Percentiles rank a stretch among this genome's conserved stretches.
These are phyloP conservation scores for Coemansia sp. DNA, from an alignment of 192 early-diverging fungal genomes.

Conservation along the genomic window DNA sequence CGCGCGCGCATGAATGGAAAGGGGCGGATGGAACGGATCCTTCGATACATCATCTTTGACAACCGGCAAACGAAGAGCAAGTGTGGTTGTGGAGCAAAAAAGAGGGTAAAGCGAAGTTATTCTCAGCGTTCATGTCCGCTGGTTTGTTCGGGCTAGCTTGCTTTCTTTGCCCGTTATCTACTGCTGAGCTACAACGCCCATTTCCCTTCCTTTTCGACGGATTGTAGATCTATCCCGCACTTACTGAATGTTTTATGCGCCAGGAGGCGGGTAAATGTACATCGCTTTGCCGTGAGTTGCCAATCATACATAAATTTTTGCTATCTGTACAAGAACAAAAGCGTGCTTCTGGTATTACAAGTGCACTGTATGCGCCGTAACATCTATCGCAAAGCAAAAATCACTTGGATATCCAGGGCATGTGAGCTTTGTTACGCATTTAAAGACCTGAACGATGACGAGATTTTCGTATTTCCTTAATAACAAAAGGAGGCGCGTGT, in stretches of 20 bases:
- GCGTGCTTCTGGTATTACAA: neutral
- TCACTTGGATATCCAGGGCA: neutral
- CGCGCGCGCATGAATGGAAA: neutral
- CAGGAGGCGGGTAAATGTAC: neutral
- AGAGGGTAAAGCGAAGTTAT: neutral
- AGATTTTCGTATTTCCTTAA: too few species aligned
- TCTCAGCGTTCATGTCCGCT: neutral
- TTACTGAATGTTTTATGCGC: neutral
- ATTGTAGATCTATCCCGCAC: neutral
- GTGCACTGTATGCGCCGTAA: too few species aligned
- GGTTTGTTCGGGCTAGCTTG: neutral
- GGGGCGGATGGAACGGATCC: neutral
- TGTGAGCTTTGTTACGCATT: too few species aligned
- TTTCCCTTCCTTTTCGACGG: neutral
- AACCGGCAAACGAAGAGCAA: neutral
- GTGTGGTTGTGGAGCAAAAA: neutral
- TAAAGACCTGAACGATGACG: too few species aligned
- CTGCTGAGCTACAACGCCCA: neutral
- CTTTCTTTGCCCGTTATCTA: neutral
- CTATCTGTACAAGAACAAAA: neutral
- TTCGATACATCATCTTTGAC: neutral
- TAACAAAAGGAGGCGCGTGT: neutral
- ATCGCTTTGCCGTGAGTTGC: neutral
- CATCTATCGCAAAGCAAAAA: neutral
- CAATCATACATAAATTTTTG: neutral